These are phyloP conservation scores for Saccharomycopsis fibuligera DNA, from an alignment of 805 yeast species.

Conservation along the genomic window DNA sequence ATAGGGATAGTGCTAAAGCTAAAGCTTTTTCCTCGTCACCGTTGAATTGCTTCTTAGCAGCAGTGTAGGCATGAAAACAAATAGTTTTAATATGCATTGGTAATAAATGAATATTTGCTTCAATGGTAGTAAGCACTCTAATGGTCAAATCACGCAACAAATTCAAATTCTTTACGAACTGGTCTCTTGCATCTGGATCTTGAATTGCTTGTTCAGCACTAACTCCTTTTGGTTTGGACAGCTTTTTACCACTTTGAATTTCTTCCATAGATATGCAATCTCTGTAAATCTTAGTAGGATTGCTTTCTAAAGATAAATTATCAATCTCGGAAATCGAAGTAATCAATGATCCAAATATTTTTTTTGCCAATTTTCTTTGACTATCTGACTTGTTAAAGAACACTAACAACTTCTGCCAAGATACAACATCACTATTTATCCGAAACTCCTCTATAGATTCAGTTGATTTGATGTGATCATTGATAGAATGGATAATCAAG, in stretches of 20 bases:
- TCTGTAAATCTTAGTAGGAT: constrained; percentile 59
- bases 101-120: constrained; percentile 35
- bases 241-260: constrained; percentile 15
- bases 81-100: constrained; percentile 54
- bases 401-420: constrained; percentile 41
- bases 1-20: constrained; percentile 61
- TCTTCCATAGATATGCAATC: constrained; percentile 9
- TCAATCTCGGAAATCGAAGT: constrained; percentile 30
- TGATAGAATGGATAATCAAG: constrained; percentile 42
- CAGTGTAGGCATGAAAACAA: constrained; percentile 39
- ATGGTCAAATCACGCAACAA: constrained; percentile 64
- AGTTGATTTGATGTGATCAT: constrained; percentile 32
- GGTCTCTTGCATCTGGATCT: constrained; percentile 62
- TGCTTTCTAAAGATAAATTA: constrained; percentile 64
- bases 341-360: constrained; percentile 35
- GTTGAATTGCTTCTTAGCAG: constrained; percentile 42
- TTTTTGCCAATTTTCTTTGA: constrained; percentile 29
- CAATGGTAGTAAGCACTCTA: constrained; percentile 49
- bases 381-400: constrained; percentile 31
- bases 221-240: constrained; percentile 21
- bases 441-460: constrained; percentile 24
- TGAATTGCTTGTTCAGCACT: constrained; percentile 69
- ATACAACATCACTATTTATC: constrained; percentile 23
- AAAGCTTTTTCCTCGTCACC: constrained; percentile 54
- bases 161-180: constrained; percentile 70